Conservation (phyloP, 148 eudicot genomes). For the Polygonum aviculare region DNA sequence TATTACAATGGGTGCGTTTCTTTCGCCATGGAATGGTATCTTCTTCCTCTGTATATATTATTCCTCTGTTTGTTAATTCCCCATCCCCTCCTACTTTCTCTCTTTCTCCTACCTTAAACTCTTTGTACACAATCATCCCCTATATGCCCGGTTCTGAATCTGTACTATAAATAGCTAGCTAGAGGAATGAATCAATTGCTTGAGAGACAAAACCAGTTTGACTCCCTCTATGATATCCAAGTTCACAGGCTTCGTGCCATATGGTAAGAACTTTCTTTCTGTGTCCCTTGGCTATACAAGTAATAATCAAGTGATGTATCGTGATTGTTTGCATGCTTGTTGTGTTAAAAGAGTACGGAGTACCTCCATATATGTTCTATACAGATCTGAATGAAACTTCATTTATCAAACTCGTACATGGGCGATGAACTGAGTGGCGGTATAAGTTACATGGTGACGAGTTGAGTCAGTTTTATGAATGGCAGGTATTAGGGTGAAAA, state of each 20-base stretch:
- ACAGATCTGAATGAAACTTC: too few relatives aligned
- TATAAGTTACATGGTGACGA: background rate
- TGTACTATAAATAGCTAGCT: too few relatives aligned
- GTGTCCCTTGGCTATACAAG: background rate
- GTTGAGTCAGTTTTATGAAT: background rate
- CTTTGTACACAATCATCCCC: background rate
- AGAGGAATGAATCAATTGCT: background rate
- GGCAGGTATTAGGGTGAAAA: too few relatives aligned
- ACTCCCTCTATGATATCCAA: background rate
- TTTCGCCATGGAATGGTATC: background rate
- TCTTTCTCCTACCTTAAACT: background rate
- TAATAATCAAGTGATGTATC: background rate
- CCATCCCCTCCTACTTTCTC: background rate
- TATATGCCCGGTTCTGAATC: too few relatives aligned
- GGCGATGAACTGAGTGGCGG: background rate
- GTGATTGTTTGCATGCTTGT: background rate
- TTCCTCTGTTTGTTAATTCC: background rate
- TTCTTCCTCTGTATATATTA: background rate
- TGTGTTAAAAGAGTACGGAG: background rate
- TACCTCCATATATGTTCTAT: background rate
- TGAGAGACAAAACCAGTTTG: too few relatives aligned
- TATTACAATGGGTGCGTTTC: conserved; percentile 8
- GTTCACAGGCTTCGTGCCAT: background rate
- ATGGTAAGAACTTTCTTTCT: background rate
- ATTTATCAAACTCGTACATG: background rate